Percentiles rank a stretch among this genome's conserved stretches.
phyloP scores from a whole-genome alignment of 1,139 yeast genomes.

The Arxiozyma slooffiae region DNA sequence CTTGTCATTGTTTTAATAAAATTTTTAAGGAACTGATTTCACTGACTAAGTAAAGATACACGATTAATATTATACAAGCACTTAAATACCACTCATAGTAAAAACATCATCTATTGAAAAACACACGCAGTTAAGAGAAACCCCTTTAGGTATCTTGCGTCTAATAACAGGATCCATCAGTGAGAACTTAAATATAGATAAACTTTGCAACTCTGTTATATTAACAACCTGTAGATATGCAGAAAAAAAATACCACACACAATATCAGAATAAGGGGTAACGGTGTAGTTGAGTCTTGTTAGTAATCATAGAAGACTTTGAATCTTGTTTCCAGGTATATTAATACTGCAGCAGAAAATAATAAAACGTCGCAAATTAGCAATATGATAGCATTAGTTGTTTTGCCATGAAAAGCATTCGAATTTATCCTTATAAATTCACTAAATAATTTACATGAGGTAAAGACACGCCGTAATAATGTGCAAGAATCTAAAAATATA shows the following conservation, averaged over 20 bases:
- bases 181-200: conserved; percentile 78
- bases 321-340: conserved; percentile 45
- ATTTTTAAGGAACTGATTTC: conserved; percentile 73
- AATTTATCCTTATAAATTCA: neutral
- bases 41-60: conserved; percentile 81
- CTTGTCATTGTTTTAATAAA: conserved; percentile 70
- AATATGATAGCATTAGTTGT: conserved; percentile 77
- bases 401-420: conserved; percentile 31
- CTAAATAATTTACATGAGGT: neutral
- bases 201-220: conserved; percentile 71
- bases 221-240: conserved; percentile 81
- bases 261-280: conserved; percentile 77
- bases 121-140: conserved; percentile 96
- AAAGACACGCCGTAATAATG: neutral
- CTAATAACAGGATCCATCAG: conserved; percentile 74
- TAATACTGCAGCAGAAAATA: conserved; percentile 48
- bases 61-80: conserved; percentile 72
- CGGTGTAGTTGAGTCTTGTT: conserved; percentile 79
- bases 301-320: conserved; percentile 53
- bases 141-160: conserved; percentile 74
- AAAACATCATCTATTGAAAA: conserved; percentile 62
- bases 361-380: conserved; percentile 57
- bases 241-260: conserved; percentile 87
- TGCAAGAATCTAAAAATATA: too few species aligned
- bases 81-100: conserved; percentile 66